Evolutionary conservation across 1,284 basidiomycete species (phyloP).

Genomic region (Marasmius tenuissimus): DNA sequence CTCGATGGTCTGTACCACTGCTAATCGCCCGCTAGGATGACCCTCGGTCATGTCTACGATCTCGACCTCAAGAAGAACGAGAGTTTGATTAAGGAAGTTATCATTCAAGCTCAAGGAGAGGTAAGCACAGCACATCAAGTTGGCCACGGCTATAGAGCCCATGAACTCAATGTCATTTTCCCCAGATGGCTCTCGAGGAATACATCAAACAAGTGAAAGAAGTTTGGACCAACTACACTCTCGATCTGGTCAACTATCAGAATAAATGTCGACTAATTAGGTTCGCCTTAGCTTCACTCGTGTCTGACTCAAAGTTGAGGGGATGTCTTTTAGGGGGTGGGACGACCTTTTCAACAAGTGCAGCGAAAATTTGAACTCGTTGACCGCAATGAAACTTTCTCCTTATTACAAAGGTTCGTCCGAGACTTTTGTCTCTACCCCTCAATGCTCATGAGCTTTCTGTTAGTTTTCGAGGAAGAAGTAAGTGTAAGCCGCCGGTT

Average conservation of each 20-base stretch:
- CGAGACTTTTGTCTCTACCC: neutral
- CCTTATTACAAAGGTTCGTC: slow-evolving; percentile 89
- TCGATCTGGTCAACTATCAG: slow-evolving; percentile 98
- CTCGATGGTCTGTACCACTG: neutral
- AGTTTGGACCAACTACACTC: slow-evolving; percentile 93
- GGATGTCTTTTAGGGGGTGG: slow-evolving; percentile 71
- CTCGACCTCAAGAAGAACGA: slow-evolving; percentile 96
- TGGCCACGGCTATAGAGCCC: neutral
- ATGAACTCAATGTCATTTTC: slow-evolving; percentile 5
- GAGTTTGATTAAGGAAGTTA: slow-evolving; percentile 87
- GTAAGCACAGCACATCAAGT: slow-evolving; percentile 34
- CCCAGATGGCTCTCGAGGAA: slow-evolving; percentile 88
- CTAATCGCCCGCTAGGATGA: slow-evolving; percentile 63
- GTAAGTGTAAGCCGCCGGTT: slow-evolving; percentile 29
- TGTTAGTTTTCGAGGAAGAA: slow-evolving; percentile 90
- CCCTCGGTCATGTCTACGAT: slow-evolving; percentile 96
- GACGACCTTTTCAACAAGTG: slow-evolving; percentile 98
- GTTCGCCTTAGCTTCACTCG: slow-evolving; percentile 36
- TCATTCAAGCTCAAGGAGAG: slow-evolving; percentile 98
- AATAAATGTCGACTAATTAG: slow-evolving; percentile 96
- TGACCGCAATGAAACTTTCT: slow-evolving; percentile 96
- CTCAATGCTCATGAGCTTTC: slow-evolving; percentile 1
- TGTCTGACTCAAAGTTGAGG: slow-evolving; percentile 7
- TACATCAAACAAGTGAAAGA: slow-evolving; percentile 96
- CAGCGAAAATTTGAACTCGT: slow-evolving; percentile 93